These are phyloP conservation scores for Suhomyces atakaporum DNA, from an alignment of 1,139 yeast genomes.

Conservation along the genomic window DNA sequence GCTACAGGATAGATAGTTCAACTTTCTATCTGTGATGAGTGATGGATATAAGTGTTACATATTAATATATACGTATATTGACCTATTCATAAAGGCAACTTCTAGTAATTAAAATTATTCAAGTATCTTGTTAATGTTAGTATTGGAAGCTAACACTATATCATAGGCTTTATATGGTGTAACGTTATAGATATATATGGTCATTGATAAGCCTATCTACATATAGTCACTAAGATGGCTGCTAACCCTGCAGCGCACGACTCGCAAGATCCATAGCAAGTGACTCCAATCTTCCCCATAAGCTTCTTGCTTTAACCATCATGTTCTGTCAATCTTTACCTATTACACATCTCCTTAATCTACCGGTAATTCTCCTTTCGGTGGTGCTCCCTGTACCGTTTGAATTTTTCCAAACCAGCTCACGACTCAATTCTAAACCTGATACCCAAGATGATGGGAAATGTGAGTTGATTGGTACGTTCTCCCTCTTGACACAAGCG, in stretches of 20 bases:
- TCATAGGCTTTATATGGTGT: no score
- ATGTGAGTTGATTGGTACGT: slow-evolving; percentile 73
- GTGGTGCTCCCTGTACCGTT: slow-evolving; percentile 13
- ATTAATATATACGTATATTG: not conserved
- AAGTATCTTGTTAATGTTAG: no score
- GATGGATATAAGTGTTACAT: slow-evolving; percentile 7
- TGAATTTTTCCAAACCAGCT: slow-evolving; percentile 1
- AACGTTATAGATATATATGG: no score
- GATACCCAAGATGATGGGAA: slow-evolving; percentile 20
- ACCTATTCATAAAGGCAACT: no score
- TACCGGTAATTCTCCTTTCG: slow-evolving; percentile 14
- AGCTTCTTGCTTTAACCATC: slow-evolving; percentile 1
- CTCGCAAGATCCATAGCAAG: slow-evolving; percentile 1
- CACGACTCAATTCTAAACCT: slow-evolving; percentile 6
- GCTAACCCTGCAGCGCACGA: slow-evolving; percentile 3
- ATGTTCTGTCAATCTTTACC: slow-evolving; percentile 11
- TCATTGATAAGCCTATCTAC: no score
- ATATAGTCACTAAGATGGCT: not conserved
- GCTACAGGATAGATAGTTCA: not conserved
- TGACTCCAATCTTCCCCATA: not conserved
- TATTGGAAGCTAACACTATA: no score
- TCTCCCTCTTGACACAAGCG: slow-evolving; percentile 65
- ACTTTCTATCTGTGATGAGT: not conserved
- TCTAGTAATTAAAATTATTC: no score
- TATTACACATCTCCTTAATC: slow-evolving; percentile 11